Base-by-base conservation (phyloP, 192 early-diverging fungal species). In the Blastocladiella britannica region DNA sequence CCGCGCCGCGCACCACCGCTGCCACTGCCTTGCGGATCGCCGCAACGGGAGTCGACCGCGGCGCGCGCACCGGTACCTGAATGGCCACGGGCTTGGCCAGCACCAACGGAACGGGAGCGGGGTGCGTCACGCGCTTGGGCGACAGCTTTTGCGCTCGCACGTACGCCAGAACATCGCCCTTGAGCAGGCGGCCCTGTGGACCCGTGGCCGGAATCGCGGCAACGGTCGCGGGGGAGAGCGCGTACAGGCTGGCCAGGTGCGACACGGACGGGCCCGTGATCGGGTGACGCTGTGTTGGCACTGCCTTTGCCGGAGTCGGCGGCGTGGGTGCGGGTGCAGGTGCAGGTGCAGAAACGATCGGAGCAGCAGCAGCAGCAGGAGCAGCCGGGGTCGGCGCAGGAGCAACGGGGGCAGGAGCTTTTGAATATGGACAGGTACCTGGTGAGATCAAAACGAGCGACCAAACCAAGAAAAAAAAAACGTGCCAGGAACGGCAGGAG, bases 91-190 rank as follows among this genome's bases (percentile, higher is more conserved):
- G 37, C 37, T 9, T 20, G 15, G 12, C 15, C 2, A 20, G 15
- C 15, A 20, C 37, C 37, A 47, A 9, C 15, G 37, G 15, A 47
- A 47, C n/a, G 15, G 37, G 37, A 20, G 12, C 37, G 15, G 37
- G 37, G 37, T 47, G 37, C 37, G n/a, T 20, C 3, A 47, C 37
- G 15, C 15, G 12, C 15, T 20, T 9, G 15, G 37, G 12, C 37
- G 37, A 20, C 2, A 47, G 1, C 37, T 47, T 47, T 9, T 63
- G 63, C 28, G 57, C 62, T 55, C 63, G 63, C 31, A 86, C 60
- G 63, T 79, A 81, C 18, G 66, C 70, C 24, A 86, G 64, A 0
- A 86, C 81, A 57, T 86, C 84, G 51, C 84, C 84, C 69, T 86
- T 86, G 52, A 86, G 69, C 29, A 86, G 68, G 25, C 79, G 75